A percentile compares a stretch with the other conserved stretches of the same genome.
Conservation (phyloP, 129 eudicot species). For the Sambucus nigra region DNA sequence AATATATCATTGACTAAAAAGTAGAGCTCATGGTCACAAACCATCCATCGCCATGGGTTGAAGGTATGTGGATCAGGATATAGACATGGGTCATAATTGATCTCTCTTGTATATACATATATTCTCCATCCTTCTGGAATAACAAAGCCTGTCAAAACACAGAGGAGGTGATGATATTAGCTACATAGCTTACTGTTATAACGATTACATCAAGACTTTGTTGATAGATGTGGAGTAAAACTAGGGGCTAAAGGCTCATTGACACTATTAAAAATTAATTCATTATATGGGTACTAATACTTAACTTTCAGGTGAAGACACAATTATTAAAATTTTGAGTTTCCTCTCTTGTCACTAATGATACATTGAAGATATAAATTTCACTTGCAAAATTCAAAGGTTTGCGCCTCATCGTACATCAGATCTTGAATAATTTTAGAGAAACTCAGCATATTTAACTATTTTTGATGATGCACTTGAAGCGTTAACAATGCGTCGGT, state of each 20-base stretch:
- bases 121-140: conserved; percentile 95
- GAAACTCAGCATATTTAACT: too few relatives aligned
- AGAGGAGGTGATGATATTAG: conserved; percentile 4
- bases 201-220: too few relatives aligned
- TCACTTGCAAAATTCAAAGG: too few relatives aligned
- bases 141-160: conserved; percentile 48
- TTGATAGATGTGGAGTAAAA: not conserved
- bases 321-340: too few relatives aligned
- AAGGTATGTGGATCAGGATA: conserved; percentile 81
- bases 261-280: conserved; percentile 2
- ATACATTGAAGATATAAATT: too few relatives aligned
- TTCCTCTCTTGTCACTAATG: too few relatives aligned
- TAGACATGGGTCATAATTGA: conserved; percentile 59
- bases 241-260: not conserved
- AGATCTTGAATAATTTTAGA: too few relatives aligned
- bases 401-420: too few relatives aligned
- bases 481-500: too few relatives aligned
- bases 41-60: conserved; percentile 98
- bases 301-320: too few relatives aligned
- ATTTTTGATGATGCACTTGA: too few relatives aligned
- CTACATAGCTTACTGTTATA: not conserved
- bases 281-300: too few relatives aligned
- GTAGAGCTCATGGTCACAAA: conserved; percentile 14
- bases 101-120: conserved; percentile 84
- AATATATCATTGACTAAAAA: not conserved